These are phyloP conservation scores for Jacaranda copaia DNA, from an alignment of 257 asterid genomes.

Conservation along the genomic window DNA sequence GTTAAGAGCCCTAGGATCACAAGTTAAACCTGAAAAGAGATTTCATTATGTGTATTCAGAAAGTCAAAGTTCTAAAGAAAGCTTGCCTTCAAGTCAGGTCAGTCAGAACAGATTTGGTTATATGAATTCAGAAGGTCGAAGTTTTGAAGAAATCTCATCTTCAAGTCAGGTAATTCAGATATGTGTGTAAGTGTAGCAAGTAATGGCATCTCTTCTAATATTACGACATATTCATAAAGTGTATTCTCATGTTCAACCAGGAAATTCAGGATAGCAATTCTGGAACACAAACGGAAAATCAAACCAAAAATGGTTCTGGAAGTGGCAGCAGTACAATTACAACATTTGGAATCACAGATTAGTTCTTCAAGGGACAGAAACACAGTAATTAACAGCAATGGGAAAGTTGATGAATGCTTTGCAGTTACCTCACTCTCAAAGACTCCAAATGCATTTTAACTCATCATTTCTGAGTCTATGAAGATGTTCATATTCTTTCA, in stretches of 20 bases:
- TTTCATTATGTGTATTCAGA: constrained; percentile 34
- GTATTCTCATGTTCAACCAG: constrained; percentile 25
- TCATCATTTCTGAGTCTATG: neutral
- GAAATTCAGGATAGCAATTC: constrained; percentile 10
- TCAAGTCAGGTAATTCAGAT: constrained; percentile 28
- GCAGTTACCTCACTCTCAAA: neutral
- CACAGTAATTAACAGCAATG: constrained; percentile 7
- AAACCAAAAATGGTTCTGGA: constrained; percentile 23
- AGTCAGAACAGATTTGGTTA: constrained; percentile 25
- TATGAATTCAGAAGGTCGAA: constrained; percentile 6
- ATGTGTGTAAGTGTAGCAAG: neutral
- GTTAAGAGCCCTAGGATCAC: constrained; percentile 54
- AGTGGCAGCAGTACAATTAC: constrained; percentile 34
- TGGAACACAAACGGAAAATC: constrained; percentile 17
- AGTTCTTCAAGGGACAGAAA: constrained; percentile 28
- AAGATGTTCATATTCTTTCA: constrained; percentile 7
- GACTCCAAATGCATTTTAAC: constrained; percentile 9
- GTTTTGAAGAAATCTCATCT: constrained; percentile 16
- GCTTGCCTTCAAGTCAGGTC: constrained; percentile 45
- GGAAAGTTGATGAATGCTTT: constrained; percentile 17
- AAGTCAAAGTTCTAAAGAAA: constrained; percentile 32
- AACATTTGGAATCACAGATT: constrained; percentile 34
- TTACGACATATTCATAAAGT: neutral
- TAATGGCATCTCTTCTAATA: constrained; percentile 15
- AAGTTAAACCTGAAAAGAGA: constrained; percentile 30